phyloP scores from a whole-genome alignment of 1,139 yeast species.

The Yueomyces sp. region DNA sequence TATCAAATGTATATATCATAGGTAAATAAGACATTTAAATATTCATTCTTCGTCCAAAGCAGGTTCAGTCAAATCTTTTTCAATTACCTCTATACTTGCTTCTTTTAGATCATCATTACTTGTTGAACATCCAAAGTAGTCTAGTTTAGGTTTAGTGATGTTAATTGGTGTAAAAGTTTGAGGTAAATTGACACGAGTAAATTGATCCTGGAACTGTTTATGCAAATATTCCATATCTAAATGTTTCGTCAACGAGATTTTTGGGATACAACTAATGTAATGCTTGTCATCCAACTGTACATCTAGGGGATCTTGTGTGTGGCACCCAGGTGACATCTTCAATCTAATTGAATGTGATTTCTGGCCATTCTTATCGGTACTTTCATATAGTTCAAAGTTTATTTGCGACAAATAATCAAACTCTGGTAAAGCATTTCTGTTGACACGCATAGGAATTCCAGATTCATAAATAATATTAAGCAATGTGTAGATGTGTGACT shows the following conservation, averaged over 20 bases:
- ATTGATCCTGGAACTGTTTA: slow-evolving; percentile 68
- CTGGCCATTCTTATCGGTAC: slow-evolving; percentile 51
- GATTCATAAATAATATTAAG: slow-evolving; percentile 84
- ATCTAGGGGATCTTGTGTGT: slow-evolving; percentile 92
- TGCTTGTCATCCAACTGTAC: slow-evolving; percentile 93
- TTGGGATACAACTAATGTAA: slow-evolving; percentile 90
- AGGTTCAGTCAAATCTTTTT: too few relatives aligned
- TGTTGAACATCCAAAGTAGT: neutral
- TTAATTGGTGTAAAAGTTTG: slow-evolving; percentile 82
- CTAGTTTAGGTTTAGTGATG: slow-evolving; percentile 49
- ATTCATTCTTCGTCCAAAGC: too few relatives aligned
- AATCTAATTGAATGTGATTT: slow-evolving; percentile 82
- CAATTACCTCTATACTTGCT: neutral
- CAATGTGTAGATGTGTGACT: slow-evolving; percentile 87
- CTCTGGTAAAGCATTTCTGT: slow-evolving; percentile 90
- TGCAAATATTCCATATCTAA: slow-evolving; percentile 83
- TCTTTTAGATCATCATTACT: neutral
- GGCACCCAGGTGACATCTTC: slow-evolving; percentile 92
- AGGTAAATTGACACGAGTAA: slow-evolving; percentile 79
- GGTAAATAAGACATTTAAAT: too few relatives aligned
- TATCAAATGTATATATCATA: too few relatives aligned
- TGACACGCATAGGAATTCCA: slow-evolving; percentile 87
- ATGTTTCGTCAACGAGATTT: slow-evolving; percentile 80
- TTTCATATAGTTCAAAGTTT: slow-evolving; percentile 82
- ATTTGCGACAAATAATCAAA: slow-evolving; percentile 90